Conservation (phyloP, 2,329 filamentous ascomycete species). For the Chlorencoelia australis region DNA sequence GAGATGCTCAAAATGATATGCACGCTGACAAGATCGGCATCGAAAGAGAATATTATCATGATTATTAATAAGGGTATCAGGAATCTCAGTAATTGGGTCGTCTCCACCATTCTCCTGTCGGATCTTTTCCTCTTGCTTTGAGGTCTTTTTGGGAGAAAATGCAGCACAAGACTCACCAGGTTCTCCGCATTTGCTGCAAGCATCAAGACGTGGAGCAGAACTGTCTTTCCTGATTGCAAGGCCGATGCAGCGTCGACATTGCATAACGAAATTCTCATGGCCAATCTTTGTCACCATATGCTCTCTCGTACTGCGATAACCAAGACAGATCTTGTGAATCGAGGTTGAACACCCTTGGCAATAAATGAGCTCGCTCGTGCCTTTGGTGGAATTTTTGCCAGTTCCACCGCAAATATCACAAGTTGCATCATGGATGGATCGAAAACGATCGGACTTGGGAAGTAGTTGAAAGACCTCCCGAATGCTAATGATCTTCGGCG, state of each 20-base stretch:
- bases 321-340: constrained; percentile 78
- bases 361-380: constrained; percentile 53
- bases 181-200: constrained; percentile 60
- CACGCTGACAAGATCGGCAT: constrained; percentile 65
- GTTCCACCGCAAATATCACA: constrained; percentile 64
- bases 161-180: constrained; percentile 61
- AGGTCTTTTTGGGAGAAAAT: constrained; percentile 62
- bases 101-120: constrained; percentile 68
- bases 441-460: constrained; percentile 54
- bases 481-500: constrained; percentile 50
- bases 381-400: constrained; percentile 47
- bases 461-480: constrained; percentile 64
- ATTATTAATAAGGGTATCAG: constrained; percentile 61
- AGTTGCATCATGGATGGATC: constrained; percentile 52
- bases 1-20: constrained; percentile 78
- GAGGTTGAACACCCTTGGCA: constrained; percentile 85
- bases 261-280: constrained; percentile 69
- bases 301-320: constrained; percentile 62
- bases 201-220: constrained; percentile 57
- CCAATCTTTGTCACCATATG: constrained; percentile 82
- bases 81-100: constrained; percentile 63
- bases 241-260: constrained; percentile 79
- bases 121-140: constrained; percentile 74
- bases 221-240: constrained; percentile 56
- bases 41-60: constrained; percentile 69